Base-by-base conservation (phyloP, 306 rosid species). In the Prunus salicina region DNA sequence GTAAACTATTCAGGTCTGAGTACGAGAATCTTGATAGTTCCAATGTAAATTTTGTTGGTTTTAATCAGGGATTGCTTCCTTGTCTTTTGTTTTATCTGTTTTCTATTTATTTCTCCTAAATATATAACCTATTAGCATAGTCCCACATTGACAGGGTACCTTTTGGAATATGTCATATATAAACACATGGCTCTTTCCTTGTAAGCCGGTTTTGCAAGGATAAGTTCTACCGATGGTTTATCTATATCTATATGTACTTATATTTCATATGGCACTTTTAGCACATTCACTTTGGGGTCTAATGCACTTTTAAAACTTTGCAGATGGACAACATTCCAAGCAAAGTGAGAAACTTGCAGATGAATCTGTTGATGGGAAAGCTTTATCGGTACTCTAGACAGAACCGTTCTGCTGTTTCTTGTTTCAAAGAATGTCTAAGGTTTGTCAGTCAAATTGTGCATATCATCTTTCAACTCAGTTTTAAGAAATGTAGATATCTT, bases 341-440 rank as follows among this genome's bases (percentile, higher is more conserved):
- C 83, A 96, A 96, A 87, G 87, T 90, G 67, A 89, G 99, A 86
- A 96, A 78, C 79, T 81, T 96, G 84, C 87, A 87, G 57, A 92
- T 96, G 99, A 88, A 86, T 87, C 84, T 96, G 76, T 85, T 96
- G 86, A 66, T 96, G 86, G 99, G 97, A 62, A 92, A 92, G 82
- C 93, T 96, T 68, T 91, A 91, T 75, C 88, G 98, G 80, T 83
- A 82, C 75, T 86, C 91, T 76, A 91, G 91, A 83, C 96, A 96
- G 86, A 89, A 86, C 45, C 97, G 98, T 81, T 90, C 93, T 65
- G 99, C 98, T 64, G 82, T 88, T 83, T 69, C 93, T 80, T 89
- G 89, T 86, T 96, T 90, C 89, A 96, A 96, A 88, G 99, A 96
- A 78, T 92, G 99, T 81, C 81, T 96, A 72, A 92, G 99, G 99